Evolutionary conservation across 139 green algal species (phyloP).

Genomic region (Tetraselmis chui): DNA sequence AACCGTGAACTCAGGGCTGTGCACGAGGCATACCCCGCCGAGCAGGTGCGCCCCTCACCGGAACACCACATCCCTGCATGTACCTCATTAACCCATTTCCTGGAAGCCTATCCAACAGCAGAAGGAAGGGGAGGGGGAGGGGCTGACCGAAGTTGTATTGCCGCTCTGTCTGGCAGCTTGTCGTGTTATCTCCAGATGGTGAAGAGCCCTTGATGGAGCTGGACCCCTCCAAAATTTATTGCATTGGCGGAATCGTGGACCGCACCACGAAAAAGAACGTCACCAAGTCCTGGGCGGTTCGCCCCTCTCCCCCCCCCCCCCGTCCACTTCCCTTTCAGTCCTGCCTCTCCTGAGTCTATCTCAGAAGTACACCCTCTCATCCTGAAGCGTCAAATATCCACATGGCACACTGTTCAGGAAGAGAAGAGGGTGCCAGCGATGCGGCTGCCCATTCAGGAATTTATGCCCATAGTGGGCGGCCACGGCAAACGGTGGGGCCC

Average conservation of each 20-base stretch:
- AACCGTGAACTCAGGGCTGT: background rate
- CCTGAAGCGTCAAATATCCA: too few relatives aligned
- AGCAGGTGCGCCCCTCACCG: background rate
- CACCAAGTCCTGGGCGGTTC: slow-evolving; percentile 7
- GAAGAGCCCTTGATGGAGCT: slow-evolving; percentile 33
- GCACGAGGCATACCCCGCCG: slow-evolving; percentile 17
- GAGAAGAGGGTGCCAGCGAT: background rate
- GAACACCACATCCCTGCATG: background rate
- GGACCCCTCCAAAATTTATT: slow-evolving; percentile 46
- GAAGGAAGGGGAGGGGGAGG: too few relatives aligned
- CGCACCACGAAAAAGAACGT: slow-evolving; percentile 33
- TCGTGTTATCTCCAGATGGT: slow-evolving; percentile 65
- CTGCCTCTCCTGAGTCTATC: background rate
- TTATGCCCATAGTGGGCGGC: background rate
- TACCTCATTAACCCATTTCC: too few relatives aligned
- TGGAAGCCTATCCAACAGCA: too few relatives aligned
- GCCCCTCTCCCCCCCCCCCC: background rate
- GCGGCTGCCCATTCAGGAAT: background rate
- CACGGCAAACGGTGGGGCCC: background rate
- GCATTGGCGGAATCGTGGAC: slow-evolving; percentile 73
- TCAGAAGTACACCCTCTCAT: too few relatives aligned
- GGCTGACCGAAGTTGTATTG: too few relatives aligned
- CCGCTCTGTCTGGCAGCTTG: slow-evolving; percentile 28
- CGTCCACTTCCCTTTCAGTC: too few relatives aligned
- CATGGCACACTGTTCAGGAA: background rate